Evolutionary conservation across 1,139 yeast genomes (phyloP), one percentile per base, ranked within the genome.

Genomic region (Yamadazyma friedrichii): DNA sequence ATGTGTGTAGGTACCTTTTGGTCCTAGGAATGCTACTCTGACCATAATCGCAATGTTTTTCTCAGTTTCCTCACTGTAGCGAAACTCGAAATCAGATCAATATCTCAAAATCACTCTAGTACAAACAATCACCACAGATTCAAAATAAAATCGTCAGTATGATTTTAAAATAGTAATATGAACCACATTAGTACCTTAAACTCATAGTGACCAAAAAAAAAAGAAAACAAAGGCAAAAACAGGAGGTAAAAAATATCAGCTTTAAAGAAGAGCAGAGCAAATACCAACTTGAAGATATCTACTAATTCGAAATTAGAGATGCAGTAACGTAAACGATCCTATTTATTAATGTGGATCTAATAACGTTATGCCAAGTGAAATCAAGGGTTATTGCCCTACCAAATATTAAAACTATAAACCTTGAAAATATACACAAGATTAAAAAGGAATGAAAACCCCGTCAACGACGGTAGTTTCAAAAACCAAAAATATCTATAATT

Each of bases 1-100:
- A 52, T 89, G 95, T 2, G 97, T 85, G 59, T 88, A 91, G 0
- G 97, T 89, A 2, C 97, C 97, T 40, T 70, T 70, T 0, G 98
- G 98, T 0, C 98, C 98, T 39, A 91, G 62, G 55, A 78, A 91
- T 5, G 88, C 88, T 8, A 87, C 84, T 45, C 62, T 67, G 15
- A 54, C 44, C 41, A 55, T 46, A 6, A 10, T 26, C 11, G 12
- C 12, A 26, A 26, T 10, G 28, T 26, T 10, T 26, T 26, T 26
- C 24, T 20, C 24, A 20, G 6, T 26, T 25, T 24, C 24, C 24
- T 20, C 24, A 20, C 24, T 8, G 24, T 17, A 3, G 22, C 6
- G 16, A 13, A n/a, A n/a, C n/a, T n/a, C n/a, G n/a, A n/a, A n/a
- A n/a, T n/a, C n/a, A n/a, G n/a, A n/a, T n/a, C n/a, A n/a, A 20